Base-by-base conservation (phyloP, 331 rosid genomes). In the Acacia concinna region DNA sequence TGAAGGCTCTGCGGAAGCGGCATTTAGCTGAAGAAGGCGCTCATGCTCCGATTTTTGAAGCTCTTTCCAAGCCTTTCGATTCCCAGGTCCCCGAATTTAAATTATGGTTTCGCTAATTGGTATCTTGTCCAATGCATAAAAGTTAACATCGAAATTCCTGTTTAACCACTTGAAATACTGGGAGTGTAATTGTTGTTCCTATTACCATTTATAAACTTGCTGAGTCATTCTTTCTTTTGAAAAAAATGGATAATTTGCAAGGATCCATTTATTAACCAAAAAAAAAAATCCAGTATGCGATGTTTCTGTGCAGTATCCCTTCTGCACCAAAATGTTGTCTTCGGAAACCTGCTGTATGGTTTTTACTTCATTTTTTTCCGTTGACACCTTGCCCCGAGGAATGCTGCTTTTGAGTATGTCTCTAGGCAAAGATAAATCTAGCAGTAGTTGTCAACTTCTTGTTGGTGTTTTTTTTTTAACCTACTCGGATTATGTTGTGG, bases 1-100 rank as follows among this genome's bases (percentile, higher is more conserved):
- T 89, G 73, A 88, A 76, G 84, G 86, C 94, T 65, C 85, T 91
- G 47, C 83, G 89, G 65, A 81, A 85, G 78, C 91, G 97, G 57
- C 97, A 86, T 85, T 85, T 89, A 80, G 63, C 79, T 2, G 92
- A 91, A 83, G 97, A 91, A 91, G 92, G 90, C 1, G 97, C 97
- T 82, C 97, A 91, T 86, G 87, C 84, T 82, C 94, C 94, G 0
- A 89, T 90, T 34, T 81, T 84, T 44, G 80, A 71, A 35, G 94
- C 97, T 38, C 87, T 91, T 52, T 82, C 90, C 28, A 84, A 83
- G 66, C 94, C 94, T 1, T 78, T 91, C 30, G 83, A 54, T 51
- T 81, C 85, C 43, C 94, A 89, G 97, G 97, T 89, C 3, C 35
- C 60, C 66, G 72, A 32, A 47, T 35, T 21, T 37, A 34, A 7